Evolutionary conservation across 768 basidiomycete genomes (phyloP), one percentile per base, ranked within the genome.

Genomic region (Hygrophoropsis aurantiaca): DNA sequence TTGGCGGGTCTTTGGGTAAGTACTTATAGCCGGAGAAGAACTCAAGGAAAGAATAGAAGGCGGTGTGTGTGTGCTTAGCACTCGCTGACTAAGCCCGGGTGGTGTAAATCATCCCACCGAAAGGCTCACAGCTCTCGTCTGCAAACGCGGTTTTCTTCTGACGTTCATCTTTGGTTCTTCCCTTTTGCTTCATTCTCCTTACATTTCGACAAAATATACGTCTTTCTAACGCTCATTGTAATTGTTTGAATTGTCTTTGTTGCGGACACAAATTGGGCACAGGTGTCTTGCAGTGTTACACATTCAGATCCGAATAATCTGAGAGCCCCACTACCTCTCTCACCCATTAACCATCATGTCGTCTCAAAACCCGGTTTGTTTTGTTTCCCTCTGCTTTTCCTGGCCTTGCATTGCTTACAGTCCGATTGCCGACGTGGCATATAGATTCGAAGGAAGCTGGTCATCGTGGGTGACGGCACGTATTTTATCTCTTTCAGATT

Each of bases 381-480:
- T 30, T 40, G 20, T 47, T 46, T 34, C 32, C 35, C 20, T 32
- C 53, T 38, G 38, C 45, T 26, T 34, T 34, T 18, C 34, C 21
- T 30, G 42, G 32, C 27, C 35, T n/a, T 48, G 42, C 42, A 34
- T 27, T 42, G n/a, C 40, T 43, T 26, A 27, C 46, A 51, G 13
- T 30, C 42, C 34, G 43, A 27, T 49, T 44, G 13, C 37, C 33
- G 25, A 44, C 40, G 40, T 19, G 21, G 11, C 26, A 32, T 21
- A 25, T 56, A 95, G 92, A 90, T 97, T 68, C 84, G 92, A 58
- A 80, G 94, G 60, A 97, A 97, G 73, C 77, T 97, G 49, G 94
- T 95, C 70, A 93, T 94, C 64, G 94, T 97, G 52, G 95, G 95
- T 57, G 95, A 99, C 71, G 95, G 95, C 75, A 75, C 65, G 84